Percentiles rank a stretch among this genome's conserved stretches.
These are phyloP conservation scores for Zygnema cylindricum DNA, from an alignment of 139 green algal genomes.

Conservation along the genomic window DNA sequence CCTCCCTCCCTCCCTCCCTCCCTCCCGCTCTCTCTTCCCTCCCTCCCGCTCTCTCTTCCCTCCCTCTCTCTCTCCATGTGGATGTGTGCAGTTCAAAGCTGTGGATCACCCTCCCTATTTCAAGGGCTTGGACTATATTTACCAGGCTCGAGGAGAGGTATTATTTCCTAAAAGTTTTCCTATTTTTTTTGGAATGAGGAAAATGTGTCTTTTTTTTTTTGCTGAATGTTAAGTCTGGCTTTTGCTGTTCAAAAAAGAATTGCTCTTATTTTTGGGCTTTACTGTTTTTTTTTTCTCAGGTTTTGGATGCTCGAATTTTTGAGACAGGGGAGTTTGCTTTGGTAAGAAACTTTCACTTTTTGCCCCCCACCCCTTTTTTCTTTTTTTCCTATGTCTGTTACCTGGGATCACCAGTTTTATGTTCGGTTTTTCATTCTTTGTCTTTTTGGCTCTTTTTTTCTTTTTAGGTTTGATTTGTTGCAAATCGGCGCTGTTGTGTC, in stretches of 20 bases:
- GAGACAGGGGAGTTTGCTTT: slow-evolving; percentile 57
- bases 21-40: no score
- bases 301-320: slow-evolving; percentile 53
- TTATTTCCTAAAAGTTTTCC: not conserved
- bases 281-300: slow-evolving; percentile 5
- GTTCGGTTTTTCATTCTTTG: no score
- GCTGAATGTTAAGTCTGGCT: not conserved
- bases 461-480: no score
- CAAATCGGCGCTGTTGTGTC: no score
- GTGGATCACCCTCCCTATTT: slow-evolving; percentile 58
- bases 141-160: slow-evolving; percentile 61
- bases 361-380: not conserved
- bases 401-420: no score
- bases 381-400: not conserved
- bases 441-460: no score
- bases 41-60: no score
- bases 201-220: not conserved
- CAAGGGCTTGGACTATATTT: slow-evolving; percentile 64
- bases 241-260: not conserved
- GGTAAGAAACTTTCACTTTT: slow-evolving; percentile 31
- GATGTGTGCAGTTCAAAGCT: slow-evolving; percentile 48
- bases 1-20: no score
- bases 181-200: not conserved
- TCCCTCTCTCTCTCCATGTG: not conserved
- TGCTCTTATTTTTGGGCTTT: slow-evolving; percentile 2